Percentiles rank a stretch among this genome's conserved stretches.
Evolutionary conservation across 179 eudicot genomes (phyloP).

Genomic region (Silene noctiflora): DNA sequence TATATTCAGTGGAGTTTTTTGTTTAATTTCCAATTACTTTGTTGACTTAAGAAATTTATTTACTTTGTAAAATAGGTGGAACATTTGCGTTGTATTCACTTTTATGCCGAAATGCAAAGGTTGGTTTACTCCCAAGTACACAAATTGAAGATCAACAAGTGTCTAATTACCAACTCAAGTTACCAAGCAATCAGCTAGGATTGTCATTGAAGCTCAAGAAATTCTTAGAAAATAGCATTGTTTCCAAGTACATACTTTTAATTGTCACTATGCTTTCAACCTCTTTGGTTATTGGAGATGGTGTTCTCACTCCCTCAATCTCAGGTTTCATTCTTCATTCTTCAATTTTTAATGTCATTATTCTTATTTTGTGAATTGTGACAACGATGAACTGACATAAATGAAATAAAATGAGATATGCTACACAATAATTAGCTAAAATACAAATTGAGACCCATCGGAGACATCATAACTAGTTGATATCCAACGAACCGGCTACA

Average conservation of each 20-base stretch:
- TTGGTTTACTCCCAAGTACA: slow-evolving; percentile 68
- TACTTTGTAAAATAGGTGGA: slow-evolving; percentile 43
- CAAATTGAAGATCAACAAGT: slow-evolving; percentile 61
- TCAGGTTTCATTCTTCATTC: slow-evolving; percentile 39
- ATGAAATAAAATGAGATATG: too few relatives aligned
- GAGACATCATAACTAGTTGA: too few relatives aligned
- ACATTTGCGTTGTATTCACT: slow-evolving; percentile 72
- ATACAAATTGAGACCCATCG: too few relatives aligned
- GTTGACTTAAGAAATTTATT: not conserved
- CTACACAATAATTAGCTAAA: too few relatives aligned
- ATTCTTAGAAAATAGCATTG: slow-evolving; percentile 43
- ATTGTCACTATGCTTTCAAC: slow-evolving; percentile 66
- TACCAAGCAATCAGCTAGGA: slow-evolving; percentile 37
- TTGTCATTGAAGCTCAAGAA: slow-evolving; percentile 44
- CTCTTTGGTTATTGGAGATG: slow-evolving; percentile 76
- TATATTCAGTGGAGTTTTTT: too few relatives aligned
- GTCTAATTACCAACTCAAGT: slow-evolving; percentile 44
- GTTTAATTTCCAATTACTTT: too few relatives aligned
- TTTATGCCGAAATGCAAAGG: slow-evolving; percentile 65
- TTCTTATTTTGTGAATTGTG: too few relatives aligned
- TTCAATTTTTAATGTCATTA: not conserved
- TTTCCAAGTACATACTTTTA: slow-evolving; percentile 47
- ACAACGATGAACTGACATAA: too few relatives aligned
- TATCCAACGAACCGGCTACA: too few relatives aligned
- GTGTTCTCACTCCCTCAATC: slow-evolving; percentile 68